A percentile compares a stretch with the other conserved stretches of the same genome.
Evolutionary conservation across 2,329 filamentous ascomycete species (phyloP).

Genomic region (Fusarium sp.): DNA sequence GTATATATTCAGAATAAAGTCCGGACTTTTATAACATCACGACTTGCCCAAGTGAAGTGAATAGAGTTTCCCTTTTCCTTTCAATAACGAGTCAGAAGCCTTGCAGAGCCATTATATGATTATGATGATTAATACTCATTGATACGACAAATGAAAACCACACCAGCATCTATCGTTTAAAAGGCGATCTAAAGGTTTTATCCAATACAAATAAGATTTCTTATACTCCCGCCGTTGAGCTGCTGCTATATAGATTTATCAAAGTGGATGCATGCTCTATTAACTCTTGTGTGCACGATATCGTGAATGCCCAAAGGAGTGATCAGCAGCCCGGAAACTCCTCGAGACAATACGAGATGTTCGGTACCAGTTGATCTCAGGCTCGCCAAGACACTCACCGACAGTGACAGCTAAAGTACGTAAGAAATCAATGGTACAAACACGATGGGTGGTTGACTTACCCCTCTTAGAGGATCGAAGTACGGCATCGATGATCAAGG

Average conservation of each 20-base stretch:
- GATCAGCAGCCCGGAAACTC: background rate
- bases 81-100: too few relatives aligned
- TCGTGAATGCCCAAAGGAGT: background rate
- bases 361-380: conserved; percentile 27
- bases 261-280: background rate
- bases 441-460: background rate
- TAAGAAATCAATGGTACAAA: background rate
- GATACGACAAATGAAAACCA: too few relatives aligned
- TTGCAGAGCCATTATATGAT: too few relatives aligned
- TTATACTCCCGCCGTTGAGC: too few relatives aligned
- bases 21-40: background rate
- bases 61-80: too few relatives aligned
- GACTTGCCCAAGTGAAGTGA: too few relatives aligned
- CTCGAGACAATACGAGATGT: background rate
- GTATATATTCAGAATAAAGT: background rate
- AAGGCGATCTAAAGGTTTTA: too few relatives aligned
- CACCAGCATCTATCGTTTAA: too few relatives aligned
- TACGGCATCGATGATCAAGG: conserved; percentile 25
- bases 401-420: conserved; percentile 26
- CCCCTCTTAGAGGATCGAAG: conserved; percentile 17
- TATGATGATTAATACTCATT: too few relatives aligned
- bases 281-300: background rate
- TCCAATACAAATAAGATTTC: too few relatives aligned
- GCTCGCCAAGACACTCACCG: conserved; percentile 31
- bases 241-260: too few relatives aligned